Conservation (phyloP, 2,329 filamentous ascomycete species). For the Cladosporium sphaerospermum region DNA sequence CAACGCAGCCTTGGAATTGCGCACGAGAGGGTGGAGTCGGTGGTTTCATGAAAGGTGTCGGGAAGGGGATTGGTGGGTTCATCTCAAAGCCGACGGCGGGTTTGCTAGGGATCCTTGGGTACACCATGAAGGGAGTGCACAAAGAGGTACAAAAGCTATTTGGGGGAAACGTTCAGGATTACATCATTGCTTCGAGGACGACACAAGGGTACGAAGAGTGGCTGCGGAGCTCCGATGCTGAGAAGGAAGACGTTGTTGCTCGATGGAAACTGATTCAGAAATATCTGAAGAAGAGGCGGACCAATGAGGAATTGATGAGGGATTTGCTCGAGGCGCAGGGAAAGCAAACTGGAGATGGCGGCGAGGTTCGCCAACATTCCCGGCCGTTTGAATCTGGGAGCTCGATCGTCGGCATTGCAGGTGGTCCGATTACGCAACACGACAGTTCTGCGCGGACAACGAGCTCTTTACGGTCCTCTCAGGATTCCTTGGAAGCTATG, state of each 20-base stretch:
- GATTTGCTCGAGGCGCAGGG: conserved; percentile 5
- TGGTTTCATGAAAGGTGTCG: conserved; percentile 67
- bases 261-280: conserved; percentile 55
- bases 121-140: conserved; percentile 66
- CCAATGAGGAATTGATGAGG: conserved; percentile 34
- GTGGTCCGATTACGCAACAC: not conserved
- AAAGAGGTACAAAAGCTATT: conserved; percentile 62
- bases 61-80: conserved; percentile 67
- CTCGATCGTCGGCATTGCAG: too few species aligned
- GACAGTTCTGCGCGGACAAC: not conserved
- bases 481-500: not conserved
- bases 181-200: conserved; percentile 67
- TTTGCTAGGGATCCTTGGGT: conserved; percentile 53
- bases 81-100: conserved; percentile 65
- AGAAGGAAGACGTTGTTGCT: conserved; percentile 56
- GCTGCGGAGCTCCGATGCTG: conserved; percentile 45
- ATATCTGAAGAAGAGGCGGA: conserved; percentile 47
- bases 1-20: conserved; percentile 62
- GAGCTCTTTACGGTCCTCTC: not conserved
- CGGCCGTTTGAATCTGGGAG: not conserved
- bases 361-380: not conserved
- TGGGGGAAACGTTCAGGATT: conserved; percentile 62
- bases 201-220: conserved; percentile 64
- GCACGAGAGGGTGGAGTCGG: conserved; percentile 51
- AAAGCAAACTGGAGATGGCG: not conserved